phyloP scores from a whole-genome alignment of 106 monocot species.

The Agapanthus africanus region DNA sequence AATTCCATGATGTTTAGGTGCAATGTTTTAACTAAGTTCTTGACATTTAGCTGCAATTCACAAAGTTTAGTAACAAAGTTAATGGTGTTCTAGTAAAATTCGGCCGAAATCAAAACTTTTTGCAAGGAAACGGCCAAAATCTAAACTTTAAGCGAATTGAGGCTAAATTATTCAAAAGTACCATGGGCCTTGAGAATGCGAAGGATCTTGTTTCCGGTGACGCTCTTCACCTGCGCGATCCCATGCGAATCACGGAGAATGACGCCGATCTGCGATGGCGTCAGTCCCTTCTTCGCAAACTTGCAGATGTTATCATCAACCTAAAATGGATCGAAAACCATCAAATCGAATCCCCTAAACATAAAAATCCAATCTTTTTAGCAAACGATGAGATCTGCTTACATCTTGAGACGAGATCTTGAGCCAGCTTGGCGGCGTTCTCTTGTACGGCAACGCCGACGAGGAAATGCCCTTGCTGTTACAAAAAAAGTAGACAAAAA shows the following conservation, averaged over 20 bases:
- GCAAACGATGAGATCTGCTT: background rate
- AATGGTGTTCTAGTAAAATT: no score
- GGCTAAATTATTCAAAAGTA: conserved; percentile 17
- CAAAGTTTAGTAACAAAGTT: no score
- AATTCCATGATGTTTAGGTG: no score
- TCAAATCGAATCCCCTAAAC: background rate
- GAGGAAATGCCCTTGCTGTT: background rate
- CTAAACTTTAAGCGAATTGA: no score
- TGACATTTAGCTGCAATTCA: no score
- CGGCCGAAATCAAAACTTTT: no score
- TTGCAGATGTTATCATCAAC: conserved; percentile 53
- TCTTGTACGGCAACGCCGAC: conserved; percentile 34
- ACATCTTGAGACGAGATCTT: conserved; percentile 62
- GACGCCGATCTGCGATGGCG: conserved; percentile 78
- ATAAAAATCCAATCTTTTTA: background rate
- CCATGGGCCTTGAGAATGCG: conserved; percentile 77
- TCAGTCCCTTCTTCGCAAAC: conserved; percentile 80
- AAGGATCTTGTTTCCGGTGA: conserved; percentile 79
- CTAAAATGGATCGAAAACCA: conserved; percentile 19
- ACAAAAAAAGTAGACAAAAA: background rate
- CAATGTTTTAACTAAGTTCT: no score
- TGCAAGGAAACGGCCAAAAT: no score
- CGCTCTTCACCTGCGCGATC: conserved; percentile 74
- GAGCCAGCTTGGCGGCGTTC: conserved; percentile 72
- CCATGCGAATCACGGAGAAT: conserved; percentile 77